Evolutionary conservation across 108 stramenopile species (phyloP).

Genomic region (Skeletonema tropicum): DNA sequence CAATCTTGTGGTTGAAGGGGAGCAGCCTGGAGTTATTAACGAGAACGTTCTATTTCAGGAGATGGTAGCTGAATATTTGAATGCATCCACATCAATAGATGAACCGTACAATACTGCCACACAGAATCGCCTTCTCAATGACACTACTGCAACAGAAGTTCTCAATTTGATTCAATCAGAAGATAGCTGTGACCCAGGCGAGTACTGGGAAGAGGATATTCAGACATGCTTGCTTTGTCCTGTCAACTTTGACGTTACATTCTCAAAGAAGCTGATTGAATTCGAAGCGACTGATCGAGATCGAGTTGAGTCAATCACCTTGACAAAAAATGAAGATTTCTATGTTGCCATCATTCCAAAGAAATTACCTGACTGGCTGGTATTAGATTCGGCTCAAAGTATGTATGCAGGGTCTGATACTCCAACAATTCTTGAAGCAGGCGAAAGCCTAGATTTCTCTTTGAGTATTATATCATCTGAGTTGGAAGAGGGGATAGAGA

Average conservation of each 20-base stretch:
- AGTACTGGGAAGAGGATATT: conserved; percentile 33
- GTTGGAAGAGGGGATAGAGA: conserved; percentile 12
- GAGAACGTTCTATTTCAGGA: conserved; percentile 37
- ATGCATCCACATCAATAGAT: neutral
- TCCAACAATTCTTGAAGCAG: conserved; percentile 10
- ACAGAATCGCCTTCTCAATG: conserved; percentile 39
- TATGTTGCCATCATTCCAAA: conserved; percentile 19
- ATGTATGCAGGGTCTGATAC: conserved; percentile 6
- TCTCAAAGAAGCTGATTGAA: conserved; percentile 12
- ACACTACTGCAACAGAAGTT: conserved; percentile 19
- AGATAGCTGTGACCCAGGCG: conserved; percentile 19
- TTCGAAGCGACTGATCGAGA: conserved; percentile 8
- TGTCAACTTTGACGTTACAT: conserved; percentile 11
- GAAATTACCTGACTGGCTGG: conserved; percentile 11
- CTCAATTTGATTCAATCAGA: conserved; percentile 39
- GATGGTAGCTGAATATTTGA: conserved; percentile 41
- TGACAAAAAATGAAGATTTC: conserved; percentile 14
- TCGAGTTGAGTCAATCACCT: conserved; percentile 1
- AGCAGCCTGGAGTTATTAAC: conserved; percentile 31
- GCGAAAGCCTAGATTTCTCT: conserved; percentile 6
- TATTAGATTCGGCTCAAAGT: conserved; percentile 4
- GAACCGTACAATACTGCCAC: conserved; percentile 28
- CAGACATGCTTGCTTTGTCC: conserved; percentile 9
- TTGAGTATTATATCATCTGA: neutral
- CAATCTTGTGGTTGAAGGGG: conserved; percentile 40